Percentiles rank a stretch among this genome's conserved stretches.
Conservation (phyloP, 495 filamentous ascomycete genomes). For the Neurospora cerealis region DNA sequence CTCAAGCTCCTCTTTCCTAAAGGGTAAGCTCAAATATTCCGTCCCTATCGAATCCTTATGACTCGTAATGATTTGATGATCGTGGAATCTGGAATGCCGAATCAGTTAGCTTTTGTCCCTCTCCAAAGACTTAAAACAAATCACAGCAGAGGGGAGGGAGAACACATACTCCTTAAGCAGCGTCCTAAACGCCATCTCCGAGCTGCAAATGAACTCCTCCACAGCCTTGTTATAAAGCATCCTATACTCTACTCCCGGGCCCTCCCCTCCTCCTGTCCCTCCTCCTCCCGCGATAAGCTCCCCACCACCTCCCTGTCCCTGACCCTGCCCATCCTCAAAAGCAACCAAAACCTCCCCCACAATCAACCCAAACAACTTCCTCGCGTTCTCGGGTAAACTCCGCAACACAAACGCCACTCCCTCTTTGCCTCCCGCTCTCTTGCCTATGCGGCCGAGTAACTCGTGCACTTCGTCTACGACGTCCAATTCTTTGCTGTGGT, state of each 20-base stretch:
- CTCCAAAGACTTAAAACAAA: no score
- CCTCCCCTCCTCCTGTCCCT: slow-evolving; percentile 15
- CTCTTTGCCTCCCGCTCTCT: slow-evolving; percentile 76
- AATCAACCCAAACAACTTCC: slow-evolving; percentile 71
- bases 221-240: slow-evolving; percentile 88
- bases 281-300: slow-evolving; percentile 3
- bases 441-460: slow-evolving; percentile 74
- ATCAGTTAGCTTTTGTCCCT: slow-evolving; percentile 13
- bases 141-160: slow-evolving; percentile 2
- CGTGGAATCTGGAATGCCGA: slow-evolving; percentile 56
- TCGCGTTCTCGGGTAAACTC: slow-evolving; percentile 84
- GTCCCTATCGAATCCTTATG: slow-evolving; percentile 75
- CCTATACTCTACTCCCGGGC: slow-evolving; percentile 74
- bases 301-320: slow-evolving; percentile 14
- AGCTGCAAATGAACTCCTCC: slow-evolving; percentile 93
- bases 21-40: slow-evolving; percentile 76
- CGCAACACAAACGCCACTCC: slow-evolving; percentile 86
- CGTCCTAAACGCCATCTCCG: slow-evolving; percentile 89
- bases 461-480: slow-evolving; percentile 81
- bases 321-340: slow-evolving; percentile 38
- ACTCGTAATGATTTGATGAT: slow-evolving; percentile 91
- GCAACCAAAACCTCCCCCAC: slow-evolving; percentile 75
- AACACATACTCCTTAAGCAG: slow-evolving; percentile 74
- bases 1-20: slow-evolving; percentile 83
- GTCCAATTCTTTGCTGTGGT: slow-evolving; percentile 47